phyloP scores from a whole-genome alignment of 2,329 filamentous ascomycete species.

The Colletotrichum lupini region DNA sequence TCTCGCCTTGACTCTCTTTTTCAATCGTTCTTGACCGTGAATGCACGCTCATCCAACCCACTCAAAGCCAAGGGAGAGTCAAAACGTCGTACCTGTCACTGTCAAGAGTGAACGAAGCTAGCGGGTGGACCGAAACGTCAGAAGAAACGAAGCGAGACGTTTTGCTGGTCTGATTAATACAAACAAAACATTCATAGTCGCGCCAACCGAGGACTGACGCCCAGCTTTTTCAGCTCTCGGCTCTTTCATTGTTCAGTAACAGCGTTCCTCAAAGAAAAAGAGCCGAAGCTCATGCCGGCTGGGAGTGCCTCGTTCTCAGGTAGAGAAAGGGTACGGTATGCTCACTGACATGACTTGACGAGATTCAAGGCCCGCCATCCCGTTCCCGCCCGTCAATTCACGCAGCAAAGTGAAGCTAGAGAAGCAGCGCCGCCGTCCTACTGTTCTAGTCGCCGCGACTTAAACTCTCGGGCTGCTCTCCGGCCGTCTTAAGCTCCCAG shows the following conservation, averaged over 20 bases:
- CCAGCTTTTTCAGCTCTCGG: neutral
- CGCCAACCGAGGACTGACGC: neutral
- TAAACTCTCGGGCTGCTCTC: neutral
- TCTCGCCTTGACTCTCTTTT: conserved; percentile 19
- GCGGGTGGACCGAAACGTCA: conserved; percentile 2
- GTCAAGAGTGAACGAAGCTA: neutral
- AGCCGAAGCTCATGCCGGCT: conserved; percentile 18
- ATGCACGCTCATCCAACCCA: neutral
- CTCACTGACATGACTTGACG: neutral
- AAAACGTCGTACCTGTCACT: neutral
- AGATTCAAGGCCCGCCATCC: conserved; percentile 1
- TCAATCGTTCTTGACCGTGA: neutral
- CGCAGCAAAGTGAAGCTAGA: neutral
- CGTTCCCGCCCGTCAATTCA: conserved; percentile 5
- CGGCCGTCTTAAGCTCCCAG: neutral
- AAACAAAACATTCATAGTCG: neutral
- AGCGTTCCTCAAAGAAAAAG: neutral
- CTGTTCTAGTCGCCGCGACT: neutral
- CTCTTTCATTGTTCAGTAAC: neutral
- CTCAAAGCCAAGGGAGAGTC: neutral
- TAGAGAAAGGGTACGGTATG: neutral
- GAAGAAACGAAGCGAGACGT: conserved; percentile 4
- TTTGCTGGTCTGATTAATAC: neutral
- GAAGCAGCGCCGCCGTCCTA: neutral
- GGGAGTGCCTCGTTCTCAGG: neutral